Conservation (phyloP, 2,329 filamentous ascomycete species). For the Ophiosphaerella herpotricha region DNA sequence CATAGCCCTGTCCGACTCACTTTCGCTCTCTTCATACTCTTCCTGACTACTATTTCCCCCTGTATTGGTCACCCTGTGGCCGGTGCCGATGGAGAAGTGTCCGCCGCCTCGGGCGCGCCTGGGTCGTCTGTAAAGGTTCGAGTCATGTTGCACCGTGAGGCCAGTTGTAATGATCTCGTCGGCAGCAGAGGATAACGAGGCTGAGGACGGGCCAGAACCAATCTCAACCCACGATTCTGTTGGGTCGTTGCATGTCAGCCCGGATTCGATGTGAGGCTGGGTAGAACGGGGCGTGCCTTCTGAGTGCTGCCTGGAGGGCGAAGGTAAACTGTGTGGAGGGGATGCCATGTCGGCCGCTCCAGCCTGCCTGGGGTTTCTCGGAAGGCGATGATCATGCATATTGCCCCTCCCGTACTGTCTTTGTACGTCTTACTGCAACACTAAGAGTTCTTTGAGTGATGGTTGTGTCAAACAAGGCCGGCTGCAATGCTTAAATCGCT, state of each 20-base stretch:
- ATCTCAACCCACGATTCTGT: constrained; percentile 97
- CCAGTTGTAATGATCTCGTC: constrained; percentile 93
- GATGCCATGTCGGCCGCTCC: constrained; percentile 23
- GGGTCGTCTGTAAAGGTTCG: constrained; percentile 65
- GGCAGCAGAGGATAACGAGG: constrained; percentile 80
- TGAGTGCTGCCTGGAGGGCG: constrained; percentile 32
- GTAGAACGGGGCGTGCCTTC: constrained; percentile 26
- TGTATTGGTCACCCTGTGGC: constrained; percentile 50
- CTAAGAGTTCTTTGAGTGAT: constrained; percentile 13
- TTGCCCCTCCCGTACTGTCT: neutral
- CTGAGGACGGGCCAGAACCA: constrained; percentile 88
- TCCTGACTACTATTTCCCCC: constrained; percentile 82
- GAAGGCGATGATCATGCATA: constrained; percentile 37
- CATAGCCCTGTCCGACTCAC: constrained; percentile 76
- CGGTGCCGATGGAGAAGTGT: constrained; percentile 40
- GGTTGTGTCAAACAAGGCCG: constrained; percentile 4
- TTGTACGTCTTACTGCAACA: neutral
- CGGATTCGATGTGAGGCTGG: neutral
- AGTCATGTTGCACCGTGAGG: constrained; percentile 71
- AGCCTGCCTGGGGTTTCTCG: constrained; percentile 26
- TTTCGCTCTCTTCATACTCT: constrained; percentile 93
- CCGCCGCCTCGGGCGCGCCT: constrained; percentile 45
- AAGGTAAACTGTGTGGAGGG: constrained; percentile 20
- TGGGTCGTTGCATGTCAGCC: constrained; percentile 17
- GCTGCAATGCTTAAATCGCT: constrained; percentile 8